These are phyloP conservation scores for Cercospora sojina DNA, from an alignment of 2,329 filamentous ascomycete species.

Conservation along the genomic window DNA sequence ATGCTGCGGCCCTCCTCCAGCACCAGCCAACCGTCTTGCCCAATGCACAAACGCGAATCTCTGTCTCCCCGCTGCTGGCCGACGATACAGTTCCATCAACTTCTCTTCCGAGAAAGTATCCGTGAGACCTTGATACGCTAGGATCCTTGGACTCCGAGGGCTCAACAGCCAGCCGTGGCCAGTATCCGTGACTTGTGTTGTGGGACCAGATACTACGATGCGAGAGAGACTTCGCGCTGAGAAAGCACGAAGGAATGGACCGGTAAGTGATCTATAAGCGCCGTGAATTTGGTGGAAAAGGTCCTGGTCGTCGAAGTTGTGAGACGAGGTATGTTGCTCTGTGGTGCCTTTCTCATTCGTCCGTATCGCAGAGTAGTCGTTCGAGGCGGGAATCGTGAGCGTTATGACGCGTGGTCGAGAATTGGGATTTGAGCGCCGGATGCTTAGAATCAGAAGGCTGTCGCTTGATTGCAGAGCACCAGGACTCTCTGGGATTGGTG, in stretches of 20 bases:
- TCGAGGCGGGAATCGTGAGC: constrained; percentile 35
- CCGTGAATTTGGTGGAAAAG: constrained; percentile 35
- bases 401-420: constrained; percentile 28
- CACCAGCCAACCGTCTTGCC: constrained; percentile 39
- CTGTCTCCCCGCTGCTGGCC: constrained; percentile 38
- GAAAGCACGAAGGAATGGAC: constrained; percentile 31
- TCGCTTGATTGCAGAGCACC: constrained; percentile 21
- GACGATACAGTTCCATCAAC: constrained; percentile 39
- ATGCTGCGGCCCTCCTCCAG: constrained; percentile 18
- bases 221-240: constrained; percentile 35
- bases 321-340: background rate
- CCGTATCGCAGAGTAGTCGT: constrained; percentile 29
- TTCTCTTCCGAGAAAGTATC: constrained; percentile 44
- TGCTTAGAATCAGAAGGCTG: constrained; percentile 36
- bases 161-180: constrained; percentile 34
- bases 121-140: constrained; percentile 34
- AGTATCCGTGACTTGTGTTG: constrained; percentile 30
- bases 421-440: constrained; percentile 33
- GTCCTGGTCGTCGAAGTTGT: constrained; percentile 38
- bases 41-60: constrained; percentile 48
- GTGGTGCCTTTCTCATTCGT: constrained; percentile 24
- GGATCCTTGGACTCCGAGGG: constrained; percentile 32
- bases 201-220: constrained; percentile 33
- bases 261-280: constrained; percentile 32
- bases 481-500: constrained; percentile 15